Base-by-base conservation (phyloP, 495 filamentous ascomycete species). In the Evernia prunastri region DNA sequence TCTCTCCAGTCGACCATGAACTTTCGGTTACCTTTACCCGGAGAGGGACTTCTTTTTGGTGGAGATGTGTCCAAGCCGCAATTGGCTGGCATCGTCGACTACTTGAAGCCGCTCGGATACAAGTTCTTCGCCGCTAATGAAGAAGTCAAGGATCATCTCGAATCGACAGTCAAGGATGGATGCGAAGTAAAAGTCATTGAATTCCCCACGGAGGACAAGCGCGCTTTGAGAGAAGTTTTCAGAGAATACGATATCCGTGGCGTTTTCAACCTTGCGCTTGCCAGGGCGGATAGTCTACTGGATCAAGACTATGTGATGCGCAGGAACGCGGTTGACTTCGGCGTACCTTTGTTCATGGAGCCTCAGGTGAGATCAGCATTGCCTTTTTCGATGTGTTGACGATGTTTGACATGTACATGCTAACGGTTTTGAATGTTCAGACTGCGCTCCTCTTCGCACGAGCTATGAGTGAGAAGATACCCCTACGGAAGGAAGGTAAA, bases 261-360 rank as follows among this genome's bases (percentile, higher is more conserved):
- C 67, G 89, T 92, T 58, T 98, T 98, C 84, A 98, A 98, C 78
- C 79, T 98, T 70, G 92, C 92, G 59, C 86, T 86, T 72, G 85
- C 82, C 63, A 81, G 93, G 68, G 94, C 84, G 61, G 91, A 92
- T 80, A 92, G 87, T 31, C 78, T 91, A 64, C 79, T 89, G 60
- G 94, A 98, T 73, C 91, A 93, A 67, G 93, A 97, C 78, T 98
- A 98, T 68, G 92, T 97, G 56, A 98, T 97, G 94, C 86, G 94
- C 68, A 86, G 95, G 70, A 96, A 98, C 72, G 94, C 93, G 20
- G 95, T 98, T 49, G 94, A 98, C 78, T 98, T 98, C 74, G 92
- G 92, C 62, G 92, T 97, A 29, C 94, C 94, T 43, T 80, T 97
- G 65, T 98, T 97, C 76, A 97, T 97, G 92, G 94, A 98, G 78